Conservation (phyloP, 768 basidiomycete species). For the Collybiopsis confluens region DNA sequence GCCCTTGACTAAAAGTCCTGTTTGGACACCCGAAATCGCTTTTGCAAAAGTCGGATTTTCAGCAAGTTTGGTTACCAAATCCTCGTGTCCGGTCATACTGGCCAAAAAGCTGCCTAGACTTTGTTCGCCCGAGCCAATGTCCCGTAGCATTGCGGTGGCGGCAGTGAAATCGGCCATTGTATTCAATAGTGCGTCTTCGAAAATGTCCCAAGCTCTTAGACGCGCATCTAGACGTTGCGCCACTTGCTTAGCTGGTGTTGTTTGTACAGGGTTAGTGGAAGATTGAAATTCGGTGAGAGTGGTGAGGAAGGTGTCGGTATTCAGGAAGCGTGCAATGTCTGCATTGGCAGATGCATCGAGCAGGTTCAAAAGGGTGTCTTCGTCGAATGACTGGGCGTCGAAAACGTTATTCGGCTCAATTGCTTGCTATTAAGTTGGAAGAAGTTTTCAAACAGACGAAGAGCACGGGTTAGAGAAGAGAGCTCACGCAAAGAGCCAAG, state of each 20-base stretch:
- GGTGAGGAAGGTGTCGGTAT: constrained; percentile 37
- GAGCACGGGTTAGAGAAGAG: not conserved
- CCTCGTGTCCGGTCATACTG: constrained; percentile 58
- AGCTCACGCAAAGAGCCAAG: constrained; percentile 35
- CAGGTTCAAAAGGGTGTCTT: constrained; percentile 51
- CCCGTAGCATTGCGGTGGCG: constrained; percentile 50
- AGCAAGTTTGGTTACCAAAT: constrained; percentile 42
- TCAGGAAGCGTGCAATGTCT: constrained; percentile 55
- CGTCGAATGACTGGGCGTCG: constrained; percentile 47
- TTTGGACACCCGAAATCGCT: constrained; percentile 24
- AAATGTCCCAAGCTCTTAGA: constrained; percentile 52
- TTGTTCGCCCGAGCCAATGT: constrained; percentile 60
- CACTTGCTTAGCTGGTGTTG: constrained; percentile 40
- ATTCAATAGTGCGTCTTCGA: constrained; percentile 60
- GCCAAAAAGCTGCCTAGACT: constrained; percentile 72
- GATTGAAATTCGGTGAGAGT: constrained; percentile 33
- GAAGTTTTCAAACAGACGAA: constrained; percentile 1
- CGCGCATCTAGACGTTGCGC: constrained; percentile 45
- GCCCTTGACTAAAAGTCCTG: constrained; percentile 35
- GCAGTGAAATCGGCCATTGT: constrained; percentile 44
- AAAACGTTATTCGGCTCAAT: constrained; percentile 54
- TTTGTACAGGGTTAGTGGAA: constrained; percentile 32
- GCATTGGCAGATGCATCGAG: constrained; percentile 62
- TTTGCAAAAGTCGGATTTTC: constrained; percentile 32
- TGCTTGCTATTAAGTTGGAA: constrained; percentile 41